These are phyloP conservation scores for Trichoderma gamsii DNA, from an alignment of 495 filamentous ascomycete species.

Conservation along the genomic window DNA sequence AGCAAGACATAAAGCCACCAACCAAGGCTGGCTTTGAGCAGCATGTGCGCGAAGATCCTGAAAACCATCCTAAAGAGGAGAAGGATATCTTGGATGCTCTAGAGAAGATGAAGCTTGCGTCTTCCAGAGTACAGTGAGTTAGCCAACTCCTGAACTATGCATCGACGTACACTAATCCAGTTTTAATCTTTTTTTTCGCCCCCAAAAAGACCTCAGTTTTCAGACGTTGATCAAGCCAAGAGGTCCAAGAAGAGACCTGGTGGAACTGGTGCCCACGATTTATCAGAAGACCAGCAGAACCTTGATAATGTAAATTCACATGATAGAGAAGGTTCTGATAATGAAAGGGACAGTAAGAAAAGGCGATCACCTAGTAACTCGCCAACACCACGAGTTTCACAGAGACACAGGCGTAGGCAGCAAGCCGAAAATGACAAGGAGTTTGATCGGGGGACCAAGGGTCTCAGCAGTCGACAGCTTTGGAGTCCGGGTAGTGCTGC, in stretches of 20 bases:
- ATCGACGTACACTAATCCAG: background rate
- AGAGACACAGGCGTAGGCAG: background rate
- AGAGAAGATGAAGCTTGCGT: background rate
- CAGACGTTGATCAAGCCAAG: background rate
- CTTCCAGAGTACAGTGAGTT: background rate
- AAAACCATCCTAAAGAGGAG: background rate
- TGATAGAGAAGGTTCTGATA: background rate
- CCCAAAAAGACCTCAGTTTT: background rate
- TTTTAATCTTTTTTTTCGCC: background rate
- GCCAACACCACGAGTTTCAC: background rate
- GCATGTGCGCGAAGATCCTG: background rate
- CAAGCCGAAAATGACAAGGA: background rate
- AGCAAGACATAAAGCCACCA: background rate
- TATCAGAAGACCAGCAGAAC: background rate
- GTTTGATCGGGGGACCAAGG: background rate
- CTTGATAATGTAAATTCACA: background rate
- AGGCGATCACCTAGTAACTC: background rate
- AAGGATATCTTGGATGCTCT: background rate
- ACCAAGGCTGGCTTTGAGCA: background rate
- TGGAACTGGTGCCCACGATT: background rate
- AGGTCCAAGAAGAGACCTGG: background rate
- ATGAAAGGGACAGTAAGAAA: conserved; percentile 1
- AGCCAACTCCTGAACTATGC: background rate
- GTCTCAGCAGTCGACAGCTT: background rate
- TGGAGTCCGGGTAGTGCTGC: background rate